These are phyloP conservation scores for Ganoderma lingzhi DNA, from an alignment of 1,284 basidiomycete genomes.

Conservation along the genomic window DNA sequence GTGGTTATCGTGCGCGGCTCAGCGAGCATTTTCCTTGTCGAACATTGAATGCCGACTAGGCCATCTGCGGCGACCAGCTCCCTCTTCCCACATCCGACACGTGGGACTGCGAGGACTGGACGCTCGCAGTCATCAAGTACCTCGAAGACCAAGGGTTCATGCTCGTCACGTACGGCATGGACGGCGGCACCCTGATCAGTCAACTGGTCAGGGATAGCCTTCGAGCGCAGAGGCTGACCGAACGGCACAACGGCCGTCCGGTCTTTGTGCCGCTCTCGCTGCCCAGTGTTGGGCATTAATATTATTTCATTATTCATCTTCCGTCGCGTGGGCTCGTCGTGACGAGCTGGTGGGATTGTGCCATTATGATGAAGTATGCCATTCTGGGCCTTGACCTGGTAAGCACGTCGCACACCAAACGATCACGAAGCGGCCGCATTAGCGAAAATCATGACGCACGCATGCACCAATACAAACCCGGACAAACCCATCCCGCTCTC, in stretches of 20 bases:
- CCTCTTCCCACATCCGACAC: neutral
- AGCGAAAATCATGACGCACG: no score
- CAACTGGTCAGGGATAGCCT: neutral
- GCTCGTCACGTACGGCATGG: neutral
- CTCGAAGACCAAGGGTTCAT: neutral
- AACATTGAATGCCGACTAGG: neutral
- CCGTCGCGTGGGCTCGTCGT: no score
- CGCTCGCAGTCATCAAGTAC: neutral
- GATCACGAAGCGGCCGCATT: no score
- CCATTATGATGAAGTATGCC: no score
- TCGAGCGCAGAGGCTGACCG: neutral
- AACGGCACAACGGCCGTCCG: neutral
- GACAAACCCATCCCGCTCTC: no score
- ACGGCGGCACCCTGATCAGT: neutral
- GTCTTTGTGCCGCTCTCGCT: neutral
- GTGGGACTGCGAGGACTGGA: slow-evolving; percentile 9
- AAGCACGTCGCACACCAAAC: no score
- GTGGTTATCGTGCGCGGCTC: neutral
- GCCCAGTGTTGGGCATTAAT: neutral
- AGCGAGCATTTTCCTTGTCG: neutral
- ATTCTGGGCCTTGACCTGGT: no score
- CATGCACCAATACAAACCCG: no score
- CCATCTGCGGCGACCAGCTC: neutral
- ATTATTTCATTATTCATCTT: neutral
- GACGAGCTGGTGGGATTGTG: no score